Conservation (phyloP, 495 filamentous ascomycete genomes). For the Daldinia decipiens region DNA sequence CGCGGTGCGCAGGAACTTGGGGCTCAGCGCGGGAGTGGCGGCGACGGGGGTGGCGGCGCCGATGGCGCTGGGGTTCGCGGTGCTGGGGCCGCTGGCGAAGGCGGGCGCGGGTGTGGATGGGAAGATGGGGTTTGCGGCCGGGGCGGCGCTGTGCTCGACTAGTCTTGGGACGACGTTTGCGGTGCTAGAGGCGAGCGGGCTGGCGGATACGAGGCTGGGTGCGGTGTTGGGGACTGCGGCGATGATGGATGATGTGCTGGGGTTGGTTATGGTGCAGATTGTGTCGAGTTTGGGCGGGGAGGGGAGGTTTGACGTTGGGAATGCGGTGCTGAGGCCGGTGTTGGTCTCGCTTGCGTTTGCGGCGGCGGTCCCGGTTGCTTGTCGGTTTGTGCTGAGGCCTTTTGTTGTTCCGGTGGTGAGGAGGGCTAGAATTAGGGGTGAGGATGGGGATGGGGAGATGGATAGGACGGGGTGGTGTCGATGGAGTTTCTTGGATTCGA, state of each 20-base stretch:
- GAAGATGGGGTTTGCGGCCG: constrained; percentile 77
- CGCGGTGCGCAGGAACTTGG: constrained; percentile 66
- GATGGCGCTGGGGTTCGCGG: constrained; percentile 73
- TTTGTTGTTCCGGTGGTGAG: constrained; percentile 34
- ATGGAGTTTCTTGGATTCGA: constrained; percentile 28
- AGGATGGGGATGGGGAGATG: constrained; percentile 10
- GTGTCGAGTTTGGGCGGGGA: constrained; percentile 58
- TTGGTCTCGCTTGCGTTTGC: constrained; percentile 68
- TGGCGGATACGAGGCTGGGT: constrained; percentile 71
- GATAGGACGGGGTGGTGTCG: not conserved
- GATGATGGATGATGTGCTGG: constrained; percentile 85
- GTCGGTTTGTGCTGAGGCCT: constrained; percentile 57
- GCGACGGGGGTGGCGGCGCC: constrained; percentile 71
- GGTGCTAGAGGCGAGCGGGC: constrained; percentile 67
- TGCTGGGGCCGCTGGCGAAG: constrained; percentile 52
- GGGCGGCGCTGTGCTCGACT: constrained; percentile 80
- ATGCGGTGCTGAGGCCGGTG: constrained; percentile 67
- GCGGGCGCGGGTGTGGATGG: constrained; percentile 53
- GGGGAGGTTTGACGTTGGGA: constrained; percentile 49
- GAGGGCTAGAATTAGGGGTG: not conserved
- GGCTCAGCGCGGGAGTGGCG: constrained; percentile 69
- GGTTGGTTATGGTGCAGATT: constrained; percentile 81
- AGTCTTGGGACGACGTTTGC: constrained; percentile 83
- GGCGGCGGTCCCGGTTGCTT: constrained; percentile 57
- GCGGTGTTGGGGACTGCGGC: constrained; percentile 76